Evolutionary conservation across 1,139 yeast genomes (phyloP).

Genomic region (Candida freyschussii): DNA sequence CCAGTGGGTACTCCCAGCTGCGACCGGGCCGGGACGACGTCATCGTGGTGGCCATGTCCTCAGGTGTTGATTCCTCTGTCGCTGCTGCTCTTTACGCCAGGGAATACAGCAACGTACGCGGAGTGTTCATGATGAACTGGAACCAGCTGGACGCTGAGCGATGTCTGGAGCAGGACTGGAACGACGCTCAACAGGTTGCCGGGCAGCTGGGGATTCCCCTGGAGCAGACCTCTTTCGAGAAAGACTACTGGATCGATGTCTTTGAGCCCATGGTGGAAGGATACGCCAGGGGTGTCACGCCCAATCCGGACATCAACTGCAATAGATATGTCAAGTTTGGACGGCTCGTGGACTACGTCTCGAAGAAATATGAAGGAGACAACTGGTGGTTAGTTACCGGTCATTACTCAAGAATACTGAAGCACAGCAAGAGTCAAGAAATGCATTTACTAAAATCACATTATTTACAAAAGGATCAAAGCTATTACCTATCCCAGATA

Average conservation of each 20-base stretch:
- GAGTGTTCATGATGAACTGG: conserved; percentile 96
- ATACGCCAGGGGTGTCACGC: conserved; percentile 74
- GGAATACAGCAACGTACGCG: conserved; percentile 47
- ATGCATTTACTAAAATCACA: conserved; percentile 54
- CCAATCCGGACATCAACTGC: conserved; percentile 93
- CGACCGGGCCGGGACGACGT: conserved; percentile 50
- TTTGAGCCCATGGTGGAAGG: conserved; percentile 84
- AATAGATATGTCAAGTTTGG: conserved; percentile 87
- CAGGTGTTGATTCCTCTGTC: conserved; percentile 95
- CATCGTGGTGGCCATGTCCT: conserved; percentile 86
- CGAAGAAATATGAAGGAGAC: conserved; percentile 30
- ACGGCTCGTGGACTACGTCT: conserved; percentile 51
- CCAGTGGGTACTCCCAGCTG: conserved; percentile 31
- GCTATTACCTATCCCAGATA: conserved; percentile 79
- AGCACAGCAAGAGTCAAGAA: conserved; percentile 28
- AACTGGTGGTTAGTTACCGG: conserved; percentile 92
- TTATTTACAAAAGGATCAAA: conserved; percentile 74
- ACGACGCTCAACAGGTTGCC: conserved; percentile 68
- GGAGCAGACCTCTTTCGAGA: conserved; percentile 77
- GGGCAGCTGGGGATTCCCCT: conserved; percentile 58
- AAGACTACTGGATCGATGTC: conserved; percentile 88
- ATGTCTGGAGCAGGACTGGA: conserved; percentile 88
- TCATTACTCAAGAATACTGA: conserved; percentile 71
- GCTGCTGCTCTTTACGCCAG: conserved; percentile 64
- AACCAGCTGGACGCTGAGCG: conserved; percentile 39